These are phyloP conservation scores for Jackrogersella minutella DNA, from an alignment of 495 filamentous ascomycete genomes.

Conservation along the genomic window DNA sequence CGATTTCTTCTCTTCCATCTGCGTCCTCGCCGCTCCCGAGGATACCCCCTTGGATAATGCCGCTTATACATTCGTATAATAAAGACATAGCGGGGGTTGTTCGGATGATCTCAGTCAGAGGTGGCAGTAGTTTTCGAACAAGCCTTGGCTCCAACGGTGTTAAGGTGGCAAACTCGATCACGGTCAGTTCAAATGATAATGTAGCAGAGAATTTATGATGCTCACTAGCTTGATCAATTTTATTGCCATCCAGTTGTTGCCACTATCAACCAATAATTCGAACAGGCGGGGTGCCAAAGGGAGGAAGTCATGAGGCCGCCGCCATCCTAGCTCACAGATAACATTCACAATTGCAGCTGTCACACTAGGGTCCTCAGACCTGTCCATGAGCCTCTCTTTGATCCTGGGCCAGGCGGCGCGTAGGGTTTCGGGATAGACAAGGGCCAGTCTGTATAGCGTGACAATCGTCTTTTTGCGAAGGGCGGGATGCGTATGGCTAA, in stretches of 20 bases:
- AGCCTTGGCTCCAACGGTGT: constrained; percentile 92
- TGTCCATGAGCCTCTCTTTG: constrained; percentile 91
- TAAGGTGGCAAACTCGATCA: constrained; percentile 84
- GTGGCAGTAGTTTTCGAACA: constrained; percentile 92
- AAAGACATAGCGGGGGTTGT: constrained; percentile 97
- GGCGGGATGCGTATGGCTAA: constrained; percentile 80
- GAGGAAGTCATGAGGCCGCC: constrained; percentile 91
- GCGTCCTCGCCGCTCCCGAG: constrained; percentile 78
- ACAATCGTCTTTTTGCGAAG: constrained; percentile 96
- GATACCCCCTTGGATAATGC: constrained; percentile 95
- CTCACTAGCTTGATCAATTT: constrained; percentile 95
- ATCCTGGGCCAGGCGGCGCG: constrained; percentile 95
- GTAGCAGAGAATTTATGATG: constrained; percentile 1
- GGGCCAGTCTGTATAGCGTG: constrained; percentile 86
- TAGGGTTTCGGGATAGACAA: constrained; percentile 94
- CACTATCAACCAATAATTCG: constrained; percentile 87
- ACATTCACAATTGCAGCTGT: constrained; percentile 96
- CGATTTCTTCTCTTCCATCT: constrained; percentile 87
- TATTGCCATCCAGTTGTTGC: constrained; percentile 99
- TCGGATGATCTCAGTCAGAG: constrained; percentile 88
- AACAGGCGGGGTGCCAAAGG: constrained; percentile 91
- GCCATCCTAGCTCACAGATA: constrained; percentile 93
- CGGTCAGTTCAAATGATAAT: constrained; percentile 33
- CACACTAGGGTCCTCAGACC: constrained; percentile 88
- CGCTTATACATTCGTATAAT: constrained; percentile 97